These are phyloP conservation scores for Abortiporus biennis DNA, from an alignment of 1,284 basidiomycete genomes.

Conservation along the genomic window DNA sequence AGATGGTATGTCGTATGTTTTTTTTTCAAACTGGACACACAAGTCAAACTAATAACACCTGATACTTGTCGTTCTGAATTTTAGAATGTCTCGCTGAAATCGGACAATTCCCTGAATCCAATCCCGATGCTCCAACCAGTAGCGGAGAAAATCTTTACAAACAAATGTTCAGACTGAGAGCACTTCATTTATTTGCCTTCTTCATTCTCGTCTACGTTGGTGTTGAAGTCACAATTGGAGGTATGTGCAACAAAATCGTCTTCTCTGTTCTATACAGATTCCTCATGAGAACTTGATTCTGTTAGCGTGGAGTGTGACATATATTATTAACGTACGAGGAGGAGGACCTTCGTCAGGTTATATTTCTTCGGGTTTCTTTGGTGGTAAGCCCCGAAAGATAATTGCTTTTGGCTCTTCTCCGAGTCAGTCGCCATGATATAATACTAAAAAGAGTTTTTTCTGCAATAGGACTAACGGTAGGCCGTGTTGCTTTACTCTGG, in stretches of 20 bases:
- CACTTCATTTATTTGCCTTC: slow-evolving; percentile 34
- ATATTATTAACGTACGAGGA: slow-evolving; percentile 35
- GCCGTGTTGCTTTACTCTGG: slow-evolving; percentile 39
- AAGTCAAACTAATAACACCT: background rate
- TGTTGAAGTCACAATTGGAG: slow-evolving; percentile 40
- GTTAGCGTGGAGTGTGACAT: slow-evolving; percentile 43
- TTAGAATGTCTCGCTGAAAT: slow-evolving; percentile 27
- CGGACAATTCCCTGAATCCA: slow-evolving; percentile 21
- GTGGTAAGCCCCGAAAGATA: slow-evolving; percentile 28
- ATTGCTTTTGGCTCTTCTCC: background rate
- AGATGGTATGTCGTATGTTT: slow-evolving; percentile 32
- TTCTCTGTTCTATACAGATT: background rate
- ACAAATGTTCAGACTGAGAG: slow-evolving; percentile 30
- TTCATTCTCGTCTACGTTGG: slow-evolving; percentile 43
- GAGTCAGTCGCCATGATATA: background rate
- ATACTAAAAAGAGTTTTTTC: background rate
- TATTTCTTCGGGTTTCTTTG: slow-evolving; percentile 45
- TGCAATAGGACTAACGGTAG: slow-evolving; percentile 33
- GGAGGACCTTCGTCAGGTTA: slow-evolving; percentile 45
- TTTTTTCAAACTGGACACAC: background rate
- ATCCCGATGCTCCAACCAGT: slow-evolving; percentile 10
- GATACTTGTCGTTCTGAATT: background rate
- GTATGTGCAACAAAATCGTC: slow-evolving; percentile 17
- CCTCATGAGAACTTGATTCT: background rate
- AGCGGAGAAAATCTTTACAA: slow-evolving; percentile 26